These are phyloP conservation scores for Tetrapisispora phaffii DNA, from an alignment of 805 yeast genomes.

Conservation along the genomic window DNA sequence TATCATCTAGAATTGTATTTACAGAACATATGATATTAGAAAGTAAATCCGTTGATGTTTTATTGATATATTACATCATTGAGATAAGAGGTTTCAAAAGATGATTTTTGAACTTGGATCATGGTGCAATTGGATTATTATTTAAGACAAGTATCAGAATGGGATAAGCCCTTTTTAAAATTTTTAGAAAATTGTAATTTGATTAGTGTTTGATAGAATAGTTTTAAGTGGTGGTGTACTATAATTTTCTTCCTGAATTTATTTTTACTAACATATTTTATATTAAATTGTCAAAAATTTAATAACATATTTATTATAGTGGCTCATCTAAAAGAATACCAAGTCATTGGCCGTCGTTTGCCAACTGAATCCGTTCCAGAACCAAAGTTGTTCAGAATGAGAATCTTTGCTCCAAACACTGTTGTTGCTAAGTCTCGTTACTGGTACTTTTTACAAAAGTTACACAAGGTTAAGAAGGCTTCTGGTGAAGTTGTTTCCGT, in stretches of 20 bases:
- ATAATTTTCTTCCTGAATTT: neutral
- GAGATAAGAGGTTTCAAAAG: too few species aligned
- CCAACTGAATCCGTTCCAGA: conserved; percentile 98
- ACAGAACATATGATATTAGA: too few species aligned
- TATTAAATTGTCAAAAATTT: conserved; percentile 1
- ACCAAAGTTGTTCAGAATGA: conserved; percentile 99
- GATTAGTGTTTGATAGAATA: neutral
- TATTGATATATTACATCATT: too few species aligned
- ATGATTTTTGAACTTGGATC: too few species aligned
- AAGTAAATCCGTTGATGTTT: too few species aligned
- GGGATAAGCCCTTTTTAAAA: too few species aligned
- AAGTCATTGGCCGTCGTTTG: conserved; percentile 99
- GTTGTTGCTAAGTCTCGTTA: conserved; percentile 58
- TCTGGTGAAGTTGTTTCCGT: conserved; percentile 98
- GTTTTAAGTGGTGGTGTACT: neutral
- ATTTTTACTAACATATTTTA: conserved; percentile 4
- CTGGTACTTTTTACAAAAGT: conserved; percentile 99
- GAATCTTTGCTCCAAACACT: conserved; percentile 39
- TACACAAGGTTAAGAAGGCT: conserved; percentile 99
- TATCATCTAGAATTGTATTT: too few species aligned
- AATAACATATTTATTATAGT: conserved; percentile 30
- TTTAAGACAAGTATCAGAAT: too few species aligned
- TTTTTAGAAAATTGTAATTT: too few species aligned
- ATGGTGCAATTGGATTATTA: too few species aligned
- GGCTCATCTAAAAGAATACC: conserved; percentile 98